Evolutionary conservation across 345 rosid genomes (phyloP).

Genomic region (Citrus trifoliata): DNA sequence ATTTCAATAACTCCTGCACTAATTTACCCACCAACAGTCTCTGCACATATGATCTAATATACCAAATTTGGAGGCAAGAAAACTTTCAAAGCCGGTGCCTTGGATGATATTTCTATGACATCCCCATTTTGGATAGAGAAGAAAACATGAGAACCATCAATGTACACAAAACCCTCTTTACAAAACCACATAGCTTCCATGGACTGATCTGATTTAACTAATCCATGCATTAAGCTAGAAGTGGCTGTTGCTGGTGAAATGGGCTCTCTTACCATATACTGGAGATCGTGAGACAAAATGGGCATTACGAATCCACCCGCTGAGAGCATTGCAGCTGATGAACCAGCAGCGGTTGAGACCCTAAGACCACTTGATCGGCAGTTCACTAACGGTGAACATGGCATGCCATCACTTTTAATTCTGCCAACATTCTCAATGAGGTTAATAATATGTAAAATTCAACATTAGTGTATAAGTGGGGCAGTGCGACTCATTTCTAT

Average conservation of each 20-base stretch:
- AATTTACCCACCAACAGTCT: neutral
- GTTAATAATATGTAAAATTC: neutral
- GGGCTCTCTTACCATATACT: constrained; percentile 92
- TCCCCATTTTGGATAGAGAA: constrained; percentile 54
- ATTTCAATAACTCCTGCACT: neutral
- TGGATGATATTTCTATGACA: constrained; percentile 53
- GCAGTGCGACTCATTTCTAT: neutral
- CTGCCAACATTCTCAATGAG: constrained; percentile 29
- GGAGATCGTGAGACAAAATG: constrained; percentile 59
- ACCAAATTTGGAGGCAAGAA: constrained; percentile 48
- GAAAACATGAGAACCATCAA: constrained; percentile 73
- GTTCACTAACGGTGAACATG: constrained; percentile 44
- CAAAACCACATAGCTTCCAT: constrained; percentile 65
- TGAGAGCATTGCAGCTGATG: constrained; percentile 90
- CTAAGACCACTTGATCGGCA: constrained; percentile 89
- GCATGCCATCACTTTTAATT: constrained; percentile 42
- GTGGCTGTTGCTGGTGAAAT: constrained; percentile 44
- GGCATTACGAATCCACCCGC: constrained; percentile 89
- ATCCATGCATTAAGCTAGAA: constrained; percentile 59
- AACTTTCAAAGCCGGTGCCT: constrained; percentile 63
- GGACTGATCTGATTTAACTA: constrained; percentile 43
- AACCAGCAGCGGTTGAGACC: constrained; percentile 85
- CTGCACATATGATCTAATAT: neutral
- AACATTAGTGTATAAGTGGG: neutral
- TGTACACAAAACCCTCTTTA: constrained; percentile 56